Evolutionary conservation across 169 alveolate species (phyloP).

Genomic region (Babesia caballi): DNA sequence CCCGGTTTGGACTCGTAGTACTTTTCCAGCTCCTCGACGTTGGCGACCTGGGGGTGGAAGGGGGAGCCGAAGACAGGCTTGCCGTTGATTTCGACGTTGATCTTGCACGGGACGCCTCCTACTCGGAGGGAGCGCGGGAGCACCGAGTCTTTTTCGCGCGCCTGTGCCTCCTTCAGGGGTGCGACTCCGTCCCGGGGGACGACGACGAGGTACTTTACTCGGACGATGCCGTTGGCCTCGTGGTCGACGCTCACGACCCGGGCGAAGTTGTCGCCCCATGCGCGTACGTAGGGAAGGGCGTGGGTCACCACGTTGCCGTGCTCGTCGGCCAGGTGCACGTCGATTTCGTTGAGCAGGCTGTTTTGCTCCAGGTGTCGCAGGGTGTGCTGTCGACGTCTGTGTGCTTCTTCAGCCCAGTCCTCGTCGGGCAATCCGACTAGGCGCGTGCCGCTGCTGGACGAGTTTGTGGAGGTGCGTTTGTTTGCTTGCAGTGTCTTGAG

Average conservation of each 20-base stretch:
- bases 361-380: constrained; percentile 13
- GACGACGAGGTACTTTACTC: constrained; percentile 44
- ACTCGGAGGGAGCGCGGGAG: background rate
- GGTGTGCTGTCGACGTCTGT: background rate
- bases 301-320: constrained; percentile 43
- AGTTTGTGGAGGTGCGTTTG: background rate
- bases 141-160: background rate
- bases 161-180: background rate
- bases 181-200: constrained; percentile 24
- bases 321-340: constrained; percentile 34
- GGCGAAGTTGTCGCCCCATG: constrained; percentile 50
- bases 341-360: constrained; percentile 33
- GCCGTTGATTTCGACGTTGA: constrained; percentile 48
- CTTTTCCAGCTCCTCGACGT: constrained; percentile 18
- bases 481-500: background rate
- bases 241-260: constrained; percentile 36
- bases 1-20: constrained; percentile 24
- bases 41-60: constrained; percentile 30
- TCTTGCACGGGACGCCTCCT: constrained; percentile 16
- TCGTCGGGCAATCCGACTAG: background rate
- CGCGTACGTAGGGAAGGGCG: constrained; percentile 37
- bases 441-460: background rate
- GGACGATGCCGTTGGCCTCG: constrained; percentile 24
- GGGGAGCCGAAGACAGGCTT: constrained; percentile 57
- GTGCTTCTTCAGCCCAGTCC: background rate